Conservation (phyloP, 768 basidiomycete genomes). For the Coprinopsis marcescibilis region DNA sequence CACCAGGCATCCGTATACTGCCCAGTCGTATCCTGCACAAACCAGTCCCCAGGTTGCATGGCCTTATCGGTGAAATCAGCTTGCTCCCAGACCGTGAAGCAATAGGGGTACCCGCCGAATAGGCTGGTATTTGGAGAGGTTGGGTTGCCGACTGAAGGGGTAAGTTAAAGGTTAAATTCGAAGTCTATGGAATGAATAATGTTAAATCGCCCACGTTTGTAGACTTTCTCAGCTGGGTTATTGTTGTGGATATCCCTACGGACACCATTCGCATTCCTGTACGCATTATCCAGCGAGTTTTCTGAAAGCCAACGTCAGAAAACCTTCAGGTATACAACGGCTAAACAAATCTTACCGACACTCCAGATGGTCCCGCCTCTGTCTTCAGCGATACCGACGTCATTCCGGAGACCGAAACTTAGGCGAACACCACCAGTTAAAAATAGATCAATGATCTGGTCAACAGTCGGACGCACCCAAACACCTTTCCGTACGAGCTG, state of each 20-base stretch:
- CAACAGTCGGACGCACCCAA: not conserved
- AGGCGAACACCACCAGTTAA: not conserved
- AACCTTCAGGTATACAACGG: not conserved
- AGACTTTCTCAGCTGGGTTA: slow-evolving; percentile 15
- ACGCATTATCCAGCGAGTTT: slow-evolving; percentile 12
- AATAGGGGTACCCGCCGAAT: slow-evolving; percentile 14
- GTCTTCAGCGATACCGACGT: slow-evolving; percentile 13
- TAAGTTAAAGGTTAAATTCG: not conserved
- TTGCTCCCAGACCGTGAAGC: slow-evolving; percentile 11
- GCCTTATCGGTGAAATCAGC: slow-evolving; percentile 8
- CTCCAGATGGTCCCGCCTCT: slow-evolving; percentile 10
- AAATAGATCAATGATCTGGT: not conserved
- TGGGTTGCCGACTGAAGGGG: slow-evolving; percentile 10
- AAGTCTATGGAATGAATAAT: not conserved
- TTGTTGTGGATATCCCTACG: slow-evolving; percentile 11
- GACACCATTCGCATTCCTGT: slow-evolving; percentile 8
- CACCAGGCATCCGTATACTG: slow-evolving; percentile 4
- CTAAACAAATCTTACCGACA: not conserved
- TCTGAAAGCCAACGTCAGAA: not conserved
- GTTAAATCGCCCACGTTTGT: slow-evolving; percentile 4
- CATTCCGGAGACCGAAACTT: slow-evolving; percentile 14
- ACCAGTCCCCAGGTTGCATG: slow-evolving; percentile 15
- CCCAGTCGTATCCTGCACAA: slow-evolving; percentile 11
- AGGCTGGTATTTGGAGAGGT: slow-evolving; percentile 1
- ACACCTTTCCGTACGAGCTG: slow-evolving; percentile 3